Evolutionary conservation across 1,139 yeast genomes (phyloP).

Genomic region (Blastobotrys elegans): DNA sequence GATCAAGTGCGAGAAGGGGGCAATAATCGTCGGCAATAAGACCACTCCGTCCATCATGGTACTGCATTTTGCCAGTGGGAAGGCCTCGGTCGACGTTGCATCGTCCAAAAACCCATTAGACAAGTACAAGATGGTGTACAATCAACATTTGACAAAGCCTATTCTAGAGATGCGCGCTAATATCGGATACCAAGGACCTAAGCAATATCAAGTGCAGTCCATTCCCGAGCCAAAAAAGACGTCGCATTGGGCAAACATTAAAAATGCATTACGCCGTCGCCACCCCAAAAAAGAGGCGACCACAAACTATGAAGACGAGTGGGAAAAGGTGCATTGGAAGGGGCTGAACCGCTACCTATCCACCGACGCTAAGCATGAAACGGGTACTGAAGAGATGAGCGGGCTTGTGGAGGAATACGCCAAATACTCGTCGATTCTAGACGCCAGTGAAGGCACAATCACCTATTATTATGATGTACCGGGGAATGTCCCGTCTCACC

Average conservation of each 20-base stretch:
- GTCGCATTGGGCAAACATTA: background rate
- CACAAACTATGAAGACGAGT: slow-evolving; percentile 10
- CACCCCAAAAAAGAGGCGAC: background rate
- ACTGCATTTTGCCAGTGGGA: slow-evolving; percentile 51
- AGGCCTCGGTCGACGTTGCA: slow-evolving; percentile 57
- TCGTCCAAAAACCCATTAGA: slow-evolving; percentile 51
- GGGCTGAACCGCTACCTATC: slow-evolving; percentile 39
- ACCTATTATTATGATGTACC: slow-evolving; percentile 67
- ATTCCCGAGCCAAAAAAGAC: background rate
- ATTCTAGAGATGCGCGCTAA: slow-evolving; percentile 65
- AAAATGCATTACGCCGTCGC: background rate
- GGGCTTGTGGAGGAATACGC: slow-evolving; percentile 68
- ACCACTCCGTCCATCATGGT: slow-evolving; percentile 71
- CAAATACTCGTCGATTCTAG: slow-evolving; percentile 68
- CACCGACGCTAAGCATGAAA: slow-evolving; percentile 18
- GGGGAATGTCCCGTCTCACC: slow-evolving; percentile 49
- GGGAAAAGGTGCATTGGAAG: slow-evolving; percentile 34
- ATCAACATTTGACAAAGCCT: slow-evolving; percentile 46
- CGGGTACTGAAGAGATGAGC: slow-evolving; percentile 25
- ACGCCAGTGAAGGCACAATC: slow-evolving; percentile 51
- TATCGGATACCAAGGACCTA: slow-evolving; percentile 44
- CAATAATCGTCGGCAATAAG: slow-evolving; percentile 72
- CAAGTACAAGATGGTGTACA: slow-evolving; percentile 44
- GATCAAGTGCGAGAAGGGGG: slow-evolving; percentile 57
- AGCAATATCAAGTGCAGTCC: background rate